Percentiles rank a stretch among this genome's conserved stretches.
Conservation (phyloP, 768 basidiomycete species). For the Pleurotus tuoliensis region DNA sequence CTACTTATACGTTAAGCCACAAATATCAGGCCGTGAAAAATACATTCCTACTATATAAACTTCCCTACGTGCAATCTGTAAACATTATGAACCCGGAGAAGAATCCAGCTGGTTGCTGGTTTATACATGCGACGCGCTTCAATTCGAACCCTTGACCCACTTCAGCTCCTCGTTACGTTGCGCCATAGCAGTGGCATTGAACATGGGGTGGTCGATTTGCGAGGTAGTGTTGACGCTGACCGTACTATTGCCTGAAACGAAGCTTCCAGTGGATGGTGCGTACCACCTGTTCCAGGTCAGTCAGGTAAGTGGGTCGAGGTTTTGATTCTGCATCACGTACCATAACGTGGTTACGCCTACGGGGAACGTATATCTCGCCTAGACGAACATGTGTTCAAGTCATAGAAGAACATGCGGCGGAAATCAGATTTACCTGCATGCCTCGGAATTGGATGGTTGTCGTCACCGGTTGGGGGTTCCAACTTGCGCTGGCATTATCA, state of each 20-base stretch:
- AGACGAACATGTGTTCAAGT: neutral
- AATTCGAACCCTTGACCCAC: too few species aligned
- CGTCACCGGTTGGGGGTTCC: conserved; percentile 50
- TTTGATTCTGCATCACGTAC: conserved; percentile 24
- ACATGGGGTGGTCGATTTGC: neutral
- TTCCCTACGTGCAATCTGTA: too few species aligned
- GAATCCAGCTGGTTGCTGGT: too few species aligned
- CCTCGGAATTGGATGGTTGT: conserved; percentile 65
- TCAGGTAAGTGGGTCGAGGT: too few species aligned
- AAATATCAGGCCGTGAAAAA: too few species aligned
- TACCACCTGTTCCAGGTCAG: neutral
- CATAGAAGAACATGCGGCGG: neutral
- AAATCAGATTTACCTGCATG: conserved; percentile 40
- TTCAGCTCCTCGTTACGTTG: too few species aligned
- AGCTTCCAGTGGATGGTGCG: neutral
- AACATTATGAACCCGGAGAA: too few species aligned
- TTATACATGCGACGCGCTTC: too few species aligned
- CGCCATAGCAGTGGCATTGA: neutral
- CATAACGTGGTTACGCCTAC: conserved; percentile 66
- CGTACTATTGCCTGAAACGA: neutral
- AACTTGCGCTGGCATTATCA: conserved; percentile 44
- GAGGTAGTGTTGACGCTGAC: neutral
- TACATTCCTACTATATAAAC: too few species aligned
- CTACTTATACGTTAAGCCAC: too few species aligned
- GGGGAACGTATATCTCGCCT: conserved; percentile 75